Percentiles rank a stretch among this genome's conserved stretches.
These are phyloP conservation scores for Lactarius akahatsu DNA, from an alignment of 768 basidiomycete genomes.

Conservation along the genomic window DNA sequence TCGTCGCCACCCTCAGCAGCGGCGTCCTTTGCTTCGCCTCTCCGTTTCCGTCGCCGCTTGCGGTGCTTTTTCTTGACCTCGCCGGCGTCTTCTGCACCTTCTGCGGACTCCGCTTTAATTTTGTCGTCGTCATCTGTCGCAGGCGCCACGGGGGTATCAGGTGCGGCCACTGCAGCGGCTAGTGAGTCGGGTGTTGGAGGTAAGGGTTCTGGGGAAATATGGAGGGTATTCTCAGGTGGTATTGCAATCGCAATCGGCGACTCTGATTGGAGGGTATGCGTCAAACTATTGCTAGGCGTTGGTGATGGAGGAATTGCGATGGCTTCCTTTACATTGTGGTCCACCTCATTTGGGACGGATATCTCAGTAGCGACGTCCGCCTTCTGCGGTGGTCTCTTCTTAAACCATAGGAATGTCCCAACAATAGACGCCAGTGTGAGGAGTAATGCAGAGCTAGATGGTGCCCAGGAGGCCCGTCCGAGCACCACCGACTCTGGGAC, in stretches of 20 bases:
- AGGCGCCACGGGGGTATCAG: neutral
- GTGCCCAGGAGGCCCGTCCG: conserved; percentile 5
- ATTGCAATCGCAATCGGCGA: neutral
- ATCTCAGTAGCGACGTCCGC: neutral
- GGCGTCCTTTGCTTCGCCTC: conserved; percentile 24
- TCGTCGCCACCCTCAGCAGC: conserved; percentile 32
- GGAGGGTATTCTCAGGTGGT: neutral
- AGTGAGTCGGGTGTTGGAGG: neutral
- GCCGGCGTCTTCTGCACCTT: conserved; percentile 55
- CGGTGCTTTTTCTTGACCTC: conserved; percentile 38
- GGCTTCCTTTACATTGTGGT: neutral
- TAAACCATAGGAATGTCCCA: conserved; percentile 18
- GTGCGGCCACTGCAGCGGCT: neutral
- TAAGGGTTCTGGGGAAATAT: neutral
- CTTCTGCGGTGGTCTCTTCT: neutral
- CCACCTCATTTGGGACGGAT: neutral
- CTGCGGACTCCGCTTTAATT: conserved; percentile 34
- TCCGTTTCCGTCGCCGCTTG: conserved; percentile 27
- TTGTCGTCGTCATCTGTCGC: neutral
- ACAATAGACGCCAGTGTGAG: conserved; percentile 14
- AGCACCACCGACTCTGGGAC: conserved; percentile 11
- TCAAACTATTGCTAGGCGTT: neutral
- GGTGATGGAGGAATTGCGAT: neutral
- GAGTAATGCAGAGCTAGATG: conserved; percentile 12
- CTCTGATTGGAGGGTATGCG: neutral